Conservation (phyloP, 352 stramenopile genomes). For the Phytopythium oedochilum region DNA sequence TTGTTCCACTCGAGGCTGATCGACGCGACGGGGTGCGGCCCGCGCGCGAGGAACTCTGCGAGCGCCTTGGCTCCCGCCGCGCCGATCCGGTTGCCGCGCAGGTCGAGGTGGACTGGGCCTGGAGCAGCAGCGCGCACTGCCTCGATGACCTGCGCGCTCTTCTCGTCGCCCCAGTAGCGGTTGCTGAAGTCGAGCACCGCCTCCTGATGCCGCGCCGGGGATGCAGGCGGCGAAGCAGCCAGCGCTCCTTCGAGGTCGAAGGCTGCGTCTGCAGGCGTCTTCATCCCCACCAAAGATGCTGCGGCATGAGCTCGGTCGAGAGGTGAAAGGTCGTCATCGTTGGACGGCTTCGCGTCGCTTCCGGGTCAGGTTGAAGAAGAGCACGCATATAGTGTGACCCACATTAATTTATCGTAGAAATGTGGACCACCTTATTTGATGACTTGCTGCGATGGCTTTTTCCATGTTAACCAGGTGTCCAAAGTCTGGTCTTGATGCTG, state of each 20-base stretch:
- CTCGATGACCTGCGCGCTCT: constrained; percentile 49
- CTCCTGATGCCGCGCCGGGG: constrained; percentile 4
- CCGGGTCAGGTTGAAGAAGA: not conserved
- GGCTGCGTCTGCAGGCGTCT: not conserved
- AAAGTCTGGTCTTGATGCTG: too few relatives aligned
- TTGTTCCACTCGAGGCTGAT: constrained; percentile 85
- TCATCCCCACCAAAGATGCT: not conserved
- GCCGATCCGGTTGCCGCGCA: constrained; percentile 78
- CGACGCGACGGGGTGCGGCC: constrained; percentile 45
- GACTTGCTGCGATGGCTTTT: too few relatives aligned
- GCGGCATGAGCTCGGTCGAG: not conserved
- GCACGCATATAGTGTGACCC: not conserved
- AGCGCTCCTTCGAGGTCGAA: not conserved
- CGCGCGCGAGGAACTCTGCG: constrained; percentile 37
- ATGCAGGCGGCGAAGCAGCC: not conserved
- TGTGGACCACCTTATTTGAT: too few relatives aligned
- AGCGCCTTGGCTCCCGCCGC: constrained; percentile 42
- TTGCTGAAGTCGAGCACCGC: constrained; percentile 69
- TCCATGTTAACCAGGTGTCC: too few relatives aligned
- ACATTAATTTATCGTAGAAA: too few relatives aligned
- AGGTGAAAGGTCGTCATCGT: not conserved
- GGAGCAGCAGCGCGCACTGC: constrained; percentile 5
- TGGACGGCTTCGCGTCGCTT: not conserved
- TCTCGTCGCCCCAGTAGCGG: constrained; percentile 64
- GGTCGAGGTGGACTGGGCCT: constrained; percentile 42